A percentile compares a stretch with the other conserved stretches of the same genome.
Conservation (phyloP, 768 basidiomycete species). For the Russula sp. region DNA sequence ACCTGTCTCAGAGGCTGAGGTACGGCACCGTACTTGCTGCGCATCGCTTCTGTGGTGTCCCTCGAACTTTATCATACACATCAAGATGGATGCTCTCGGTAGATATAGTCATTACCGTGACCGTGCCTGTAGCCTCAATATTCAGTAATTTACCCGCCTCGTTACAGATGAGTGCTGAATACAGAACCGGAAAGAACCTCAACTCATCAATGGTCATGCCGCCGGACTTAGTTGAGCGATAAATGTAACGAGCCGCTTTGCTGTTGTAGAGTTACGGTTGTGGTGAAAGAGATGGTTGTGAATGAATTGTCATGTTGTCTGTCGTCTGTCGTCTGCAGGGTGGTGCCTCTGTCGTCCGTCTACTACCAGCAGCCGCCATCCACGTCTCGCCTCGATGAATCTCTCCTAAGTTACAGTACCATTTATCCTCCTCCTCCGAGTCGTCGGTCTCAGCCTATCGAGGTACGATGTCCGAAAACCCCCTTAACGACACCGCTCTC, state of each 20-base stretch:
- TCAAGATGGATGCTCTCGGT: background rate
- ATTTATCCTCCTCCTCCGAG: background rate
- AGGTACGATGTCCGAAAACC: conserved; percentile 23
- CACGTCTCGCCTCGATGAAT: background rate
- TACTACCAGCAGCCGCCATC: background rate
- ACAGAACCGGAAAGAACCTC: too few relatives aligned
- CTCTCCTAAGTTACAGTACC: background rate
- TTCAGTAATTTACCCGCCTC: background rate
- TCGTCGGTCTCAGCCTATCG: background rate
- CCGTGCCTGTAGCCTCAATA: background rate
- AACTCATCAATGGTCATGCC: too few relatives aligned
- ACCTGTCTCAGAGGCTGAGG: background rate
- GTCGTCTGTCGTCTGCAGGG: too few relatives aligned
- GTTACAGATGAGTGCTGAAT: background rate
- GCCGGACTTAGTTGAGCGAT: too few relatives aligned
- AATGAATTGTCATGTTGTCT: too few relatives aligned
- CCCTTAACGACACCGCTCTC: conserved; percentile 34
- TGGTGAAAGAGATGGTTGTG: too few relatives aligned
- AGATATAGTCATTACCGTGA: background rate
- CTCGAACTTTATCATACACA: background rate
- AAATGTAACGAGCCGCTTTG: too few relatives aligned
- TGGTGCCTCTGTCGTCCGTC: too few relatives aligned
- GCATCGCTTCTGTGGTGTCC: background rate
- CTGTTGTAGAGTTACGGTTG: too few relatives aligned
- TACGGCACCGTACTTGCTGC: background rate